Conservation (phyloP, 2,329 filamentous ascomycete species). For the Colletotrichum theobromicola region DNA sequence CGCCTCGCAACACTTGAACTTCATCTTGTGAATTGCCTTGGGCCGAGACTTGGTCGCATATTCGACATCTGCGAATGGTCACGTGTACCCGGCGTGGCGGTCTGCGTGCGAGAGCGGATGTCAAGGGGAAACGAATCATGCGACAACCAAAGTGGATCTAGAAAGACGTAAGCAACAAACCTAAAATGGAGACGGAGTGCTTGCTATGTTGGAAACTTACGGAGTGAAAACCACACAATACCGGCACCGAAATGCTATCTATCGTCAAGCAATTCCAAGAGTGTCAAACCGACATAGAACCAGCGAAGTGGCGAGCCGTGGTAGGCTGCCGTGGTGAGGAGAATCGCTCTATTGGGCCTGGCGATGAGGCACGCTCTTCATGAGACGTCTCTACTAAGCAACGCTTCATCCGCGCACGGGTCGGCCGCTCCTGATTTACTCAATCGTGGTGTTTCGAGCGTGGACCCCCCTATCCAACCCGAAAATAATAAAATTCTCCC, state of each 20-base stretch:
- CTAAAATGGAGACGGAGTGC: not conserved
- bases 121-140: not conserved
- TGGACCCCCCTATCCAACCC: not conserved
- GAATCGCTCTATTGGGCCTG: conserved; percentile 24
- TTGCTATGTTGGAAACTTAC: not conserved
- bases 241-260: not conserved
- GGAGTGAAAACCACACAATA: not conserved
- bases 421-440: conserved; percentile 6
- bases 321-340: not conserved
- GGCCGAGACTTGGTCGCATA: not conserved
- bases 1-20: not conserved
- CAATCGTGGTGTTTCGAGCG: conserved; percentile 20
- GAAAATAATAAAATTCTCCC: not conserved
- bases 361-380: conserved; percentile 16
- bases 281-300: not conserved
- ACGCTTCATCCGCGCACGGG: not conserved
- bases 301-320: not conserved
- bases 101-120: not conserved
- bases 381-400: conserved; percentile 16
- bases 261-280: not conserved
- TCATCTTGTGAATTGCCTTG: not conserved
- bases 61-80: not conserved
- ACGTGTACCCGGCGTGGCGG: not conserved
- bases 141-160: not conserved
- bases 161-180: not conserved